Percentiles rank a stretch among this genome's conserved stretches.
Conservation (phyloP, 2,329 filamentous ascomycete species). For the Neonectria ditissima region DNA sequence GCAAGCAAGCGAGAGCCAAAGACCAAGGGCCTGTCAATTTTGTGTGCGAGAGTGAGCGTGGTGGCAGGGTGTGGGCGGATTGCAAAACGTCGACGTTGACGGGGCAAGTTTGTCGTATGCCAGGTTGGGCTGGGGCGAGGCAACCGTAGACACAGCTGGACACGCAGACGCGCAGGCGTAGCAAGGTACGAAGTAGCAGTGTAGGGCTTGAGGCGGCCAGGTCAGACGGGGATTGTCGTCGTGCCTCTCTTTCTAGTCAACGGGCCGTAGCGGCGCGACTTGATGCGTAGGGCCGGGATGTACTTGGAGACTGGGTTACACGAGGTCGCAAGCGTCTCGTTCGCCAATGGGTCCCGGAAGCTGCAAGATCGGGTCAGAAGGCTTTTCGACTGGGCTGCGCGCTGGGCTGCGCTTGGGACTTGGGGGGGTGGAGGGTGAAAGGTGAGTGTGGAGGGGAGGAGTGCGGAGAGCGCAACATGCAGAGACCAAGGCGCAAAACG, state of each 20-base stretch:
- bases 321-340: slow-evolving; percentile 44
- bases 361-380: slow-evolving; percentile 44
- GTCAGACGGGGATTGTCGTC: slow-evolving; percentile 33
- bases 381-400: slow-evolving; percentile 13
- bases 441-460: slow-evolving; percentile 6
- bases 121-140: slow-evolving; percentile 22
- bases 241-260: slow-evolving; percentile 37
- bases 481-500: slow-evolving; percentile 10
- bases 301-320: slow-evolving; percentile 42
- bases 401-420: slow-evolving; percentile 2
- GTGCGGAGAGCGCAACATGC: slow-evolving; percentile 6
- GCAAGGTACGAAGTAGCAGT: slow-evolving; percentile 3
- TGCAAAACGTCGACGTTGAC: slow-evolving; percentile 32
- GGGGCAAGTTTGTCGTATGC: slow-evolving; percentile 16
- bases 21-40: slow-evolving; percentile 25
- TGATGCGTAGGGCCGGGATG: slow-evolving; percentile 30
- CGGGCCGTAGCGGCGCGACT: slow-evolving; percentile 42
- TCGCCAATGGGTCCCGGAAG: slow-evolving; percentile 42
- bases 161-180: slow-evolving; percentile 41
- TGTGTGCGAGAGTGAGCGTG: slow-evolving; percentile 31
- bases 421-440: slow-evolving; percentile 17
- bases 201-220: slow-evolving; percentile 32
- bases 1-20: slow-evolving; percentile 10
- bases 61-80: slow-evolving; percentile 38
- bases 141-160: slow-evolving; percentile 20